Evolutionary conservation across 2,329 filamentous ascomycete species (phyloP), one percentile per base, ranked within the genome.

Genomic region (Monosporascus ibericus): DNA sequence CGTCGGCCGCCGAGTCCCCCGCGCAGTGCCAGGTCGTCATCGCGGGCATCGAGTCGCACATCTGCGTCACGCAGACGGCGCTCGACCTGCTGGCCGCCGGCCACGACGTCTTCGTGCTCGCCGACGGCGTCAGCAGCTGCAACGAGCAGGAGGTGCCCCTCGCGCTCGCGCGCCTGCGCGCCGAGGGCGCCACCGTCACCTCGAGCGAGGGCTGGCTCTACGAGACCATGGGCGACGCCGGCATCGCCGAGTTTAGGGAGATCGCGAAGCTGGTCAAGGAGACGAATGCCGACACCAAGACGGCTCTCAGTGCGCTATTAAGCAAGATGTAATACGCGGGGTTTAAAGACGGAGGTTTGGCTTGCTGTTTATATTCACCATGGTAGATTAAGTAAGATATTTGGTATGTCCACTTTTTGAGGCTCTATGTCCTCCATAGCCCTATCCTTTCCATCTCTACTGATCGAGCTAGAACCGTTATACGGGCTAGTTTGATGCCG

Each of bases 31-130:
- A 86, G 62, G 80, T 90, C 50, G 86, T 89, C 51, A 83, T 97
- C 57, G 86, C 96, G 17, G 92, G 92, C 38, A 96, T 97, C 66
- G 92, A 97, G 72, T 82, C 84, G 40, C 92, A 97, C 72, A 94
- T 97, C 67, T 97, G 92, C 75, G 85, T 97, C 30, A 92, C 90
- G 55, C 92, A 97, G 77, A 96, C 92, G 42, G 84, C 89, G 17
- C 77, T 96, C 42, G 92, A 96, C 73, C 74, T 95, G 48, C 74
- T 94, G 44, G 75, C 76, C 22, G 78, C 79, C 1, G 91, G 91
- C 1, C 89, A 96, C 70, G 76, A 77, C 50, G 92, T 96, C 6
- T 96, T 95, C 69, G 75, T 97, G 39, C 76, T 96, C 34, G 90
- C 91, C 49, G 92, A 97, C 70, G 92, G 84, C 34, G 92, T 97